Conservation (phyloP, 2,329 filamentous ascomycete genomes). For the Hypocreales sp. region DNA sequence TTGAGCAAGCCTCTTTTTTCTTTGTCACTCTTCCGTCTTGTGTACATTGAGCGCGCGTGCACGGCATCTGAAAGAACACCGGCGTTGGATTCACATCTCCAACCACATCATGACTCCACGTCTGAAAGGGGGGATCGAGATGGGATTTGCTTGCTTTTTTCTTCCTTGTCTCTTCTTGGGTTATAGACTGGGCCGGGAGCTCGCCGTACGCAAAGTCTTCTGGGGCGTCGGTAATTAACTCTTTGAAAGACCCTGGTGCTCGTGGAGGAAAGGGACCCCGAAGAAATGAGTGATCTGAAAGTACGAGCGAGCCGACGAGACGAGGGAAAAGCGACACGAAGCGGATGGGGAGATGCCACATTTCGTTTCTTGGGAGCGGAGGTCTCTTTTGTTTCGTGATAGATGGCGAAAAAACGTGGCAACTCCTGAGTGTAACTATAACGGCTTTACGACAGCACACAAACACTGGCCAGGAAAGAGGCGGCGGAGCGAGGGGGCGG, state of each 20-base stretch:
- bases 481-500: too few species aligned
- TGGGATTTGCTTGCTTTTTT: constrained; percentile 8
- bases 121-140: constrained; percentile 10
- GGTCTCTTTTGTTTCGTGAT: constrained; percentile 6
- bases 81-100: constrained; percentile 18
- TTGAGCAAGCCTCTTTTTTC: constrained; percentile 4
- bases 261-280: background rate
- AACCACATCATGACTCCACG: constrained; percentile 14
- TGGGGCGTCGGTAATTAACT: too few species aligned
- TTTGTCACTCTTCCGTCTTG: constrained; percentile 9
- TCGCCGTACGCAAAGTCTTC: background rate
- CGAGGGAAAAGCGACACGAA: constrained; percentile 4
- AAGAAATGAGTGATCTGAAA: constrained; percentile 1
- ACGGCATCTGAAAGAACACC: constrained; percentile 15
- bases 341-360: constrained; percentile 4
- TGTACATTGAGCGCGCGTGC: constrained; percentile 20
- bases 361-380: constrained; percentile 1
- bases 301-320: constrained; percentile 2
- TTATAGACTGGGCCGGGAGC: constrained; percentile 10
- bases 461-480: too few species aligned
- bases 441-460: constrained; percentile 1
- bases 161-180: constrained; percentile 8
- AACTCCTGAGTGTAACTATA: background rate
- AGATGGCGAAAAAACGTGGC: constrained; percentile 8
- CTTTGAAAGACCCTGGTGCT: background rate